A percentile compares a stretch with the other conserved stretches of the same genome.
phyloP scores from a whole-genome alignment of 192 early-diverging fungal species.

The Coemansia sp. region DNA sequence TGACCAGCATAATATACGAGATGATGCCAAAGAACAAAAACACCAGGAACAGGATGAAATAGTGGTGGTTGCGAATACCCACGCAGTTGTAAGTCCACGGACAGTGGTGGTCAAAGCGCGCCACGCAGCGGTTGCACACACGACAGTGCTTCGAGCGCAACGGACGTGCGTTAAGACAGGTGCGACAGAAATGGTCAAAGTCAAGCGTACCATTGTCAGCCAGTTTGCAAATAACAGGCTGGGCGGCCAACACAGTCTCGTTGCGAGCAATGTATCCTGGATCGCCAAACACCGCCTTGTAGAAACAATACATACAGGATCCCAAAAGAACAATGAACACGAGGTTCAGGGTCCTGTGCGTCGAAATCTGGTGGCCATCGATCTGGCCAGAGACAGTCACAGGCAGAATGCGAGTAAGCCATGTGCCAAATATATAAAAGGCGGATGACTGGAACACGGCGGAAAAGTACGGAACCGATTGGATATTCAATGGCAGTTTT shows the following conservation, averaged over 20 bases:
- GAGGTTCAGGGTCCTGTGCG: conserved; percentile 56
- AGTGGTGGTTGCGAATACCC: conserved; percentile 82
- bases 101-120: conserved; percentile 94
- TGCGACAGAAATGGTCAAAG: conserved; percentile 79
- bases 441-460: conserved; percentile 86
- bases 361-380: conserved; percentile 29
- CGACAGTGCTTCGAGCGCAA: conserved; percentile 94
- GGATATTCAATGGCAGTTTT: conserved; percentile 57
- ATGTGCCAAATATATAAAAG: conserved; percentile 68
- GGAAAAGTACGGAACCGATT: conserved; percentile 79
- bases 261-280: conserved; percentile 78
- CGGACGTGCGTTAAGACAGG: conserved; percentile 80
- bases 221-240: conserved; percentile 53
- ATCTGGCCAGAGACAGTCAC: conserved; percentile 52
- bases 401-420: conserved; percentile 66
- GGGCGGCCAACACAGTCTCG: conserved; percentile 32
- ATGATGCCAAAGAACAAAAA: conserved; percentile 64
- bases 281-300: conserved; percentile 66
- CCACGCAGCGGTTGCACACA: conserved; percentile 89
- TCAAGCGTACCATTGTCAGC: conserved; percentile 70
- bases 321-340: conserved; percentile 64
- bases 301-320: conserved; percentile 73
- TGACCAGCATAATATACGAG: conserved; percentile 61
- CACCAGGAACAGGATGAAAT: conserved; percentile 80
- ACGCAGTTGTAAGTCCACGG: conserved; percentile 98